These are phyloP conservation scores for Phytophthora syringae DNA, from an alignment of 352 stramenopile genomes.

Conservation along the genomic window DNA sequence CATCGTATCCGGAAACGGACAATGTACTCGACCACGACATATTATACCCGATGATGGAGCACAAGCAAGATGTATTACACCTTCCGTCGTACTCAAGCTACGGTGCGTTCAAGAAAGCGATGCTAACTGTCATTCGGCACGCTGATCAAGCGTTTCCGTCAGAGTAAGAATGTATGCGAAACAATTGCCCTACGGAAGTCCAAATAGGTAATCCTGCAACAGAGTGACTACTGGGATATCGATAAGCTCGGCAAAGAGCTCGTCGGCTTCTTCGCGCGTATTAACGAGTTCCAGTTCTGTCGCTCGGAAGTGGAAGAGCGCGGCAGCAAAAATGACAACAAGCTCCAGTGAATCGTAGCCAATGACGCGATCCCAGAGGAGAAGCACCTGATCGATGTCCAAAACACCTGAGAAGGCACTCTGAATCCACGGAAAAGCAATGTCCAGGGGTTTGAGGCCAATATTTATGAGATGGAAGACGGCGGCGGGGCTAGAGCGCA, in stretches of 20 bases:
- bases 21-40: conserved; percentile 25
- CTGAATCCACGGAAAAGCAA: conserved; percentile 86
- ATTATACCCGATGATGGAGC: conserved; percentile 50
- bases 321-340: conserved; percentile 70
- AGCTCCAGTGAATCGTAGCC: conserved; percentile 76
- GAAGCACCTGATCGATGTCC: conserved; percentile 74
- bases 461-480: conserved; percentile 73
- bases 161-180: conserved; percentile 20
- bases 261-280: conserved; percentile 57
- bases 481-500: conserved; percentile 50
- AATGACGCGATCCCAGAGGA: conserved; percentile 81
- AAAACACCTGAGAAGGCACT: conserved; percentile 78
- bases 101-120: conserved; percentile 48
- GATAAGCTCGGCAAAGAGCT: conserved; percentile 74
- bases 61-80: conserved; percentile 41
- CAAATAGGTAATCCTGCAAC: conserved; percentile 79
- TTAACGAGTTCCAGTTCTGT: conserved; percentile 53
- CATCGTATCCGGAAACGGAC: conserved; percentile 19
- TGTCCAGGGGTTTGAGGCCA: conserved; percentile 64
- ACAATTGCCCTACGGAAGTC: conserved; percentile 29
- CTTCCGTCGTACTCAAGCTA: conserved; percentile 67
- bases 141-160: conserved; percentile 42
- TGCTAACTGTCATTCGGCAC: conserved; percentile 56
- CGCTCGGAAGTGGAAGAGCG: conserved; percentile 74
- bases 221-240: conserved; percentile 75